Base-by-base conservation (phyloP, 805 yeast species). In the Martiniozyma abietophila region DNA sequence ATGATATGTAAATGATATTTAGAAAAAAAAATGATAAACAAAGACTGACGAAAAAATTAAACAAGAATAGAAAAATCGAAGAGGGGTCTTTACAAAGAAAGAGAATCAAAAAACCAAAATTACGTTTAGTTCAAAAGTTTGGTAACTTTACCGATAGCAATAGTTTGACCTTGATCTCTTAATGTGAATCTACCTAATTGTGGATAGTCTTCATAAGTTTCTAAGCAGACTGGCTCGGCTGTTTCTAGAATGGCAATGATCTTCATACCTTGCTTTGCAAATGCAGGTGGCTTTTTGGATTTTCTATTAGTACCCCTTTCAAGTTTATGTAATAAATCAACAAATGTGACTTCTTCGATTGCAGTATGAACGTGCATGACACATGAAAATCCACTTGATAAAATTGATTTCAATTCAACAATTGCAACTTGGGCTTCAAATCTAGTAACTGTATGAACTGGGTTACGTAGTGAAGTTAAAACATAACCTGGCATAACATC, bases 311-410 rank as follows among this genome's bases (percentile, higher is more conserved):
- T 86, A 44, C 96, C 96, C 68, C 83, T 89, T 61, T 92, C 95
- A 51, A 92, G 69, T 64, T 89, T 86, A 66, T 92, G 97, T 55
- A 86, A 69, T 58, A 92, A 71, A 51, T 77, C 76, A 34, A 78
- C 69, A 55, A 92, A 74, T 18, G 71, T 70, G 34, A 92, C 95
- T 62, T 92, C 99, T 64, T 92, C 97, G 48, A 89, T 86, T 36
- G 97, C 97, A 32, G 97, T 85, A 67, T 92, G 98, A 49, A 92
- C 80, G 56, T 92, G 98, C 96, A 92, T 89, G 36, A 92, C 96
- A 72, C 97, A 92, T 10, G 96, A 77, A 68, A 77, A 92, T 38
- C 99, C 99, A 33, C 94, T 77, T 4, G 98, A 83, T 53, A 92
- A 68, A 53, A 92, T 92, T 14, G 95, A 81, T 64, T 83, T 86